phyloP scores from a whole-genome alignment of 306 rosid species.

The Lathyrus oleraceus region DNA sequence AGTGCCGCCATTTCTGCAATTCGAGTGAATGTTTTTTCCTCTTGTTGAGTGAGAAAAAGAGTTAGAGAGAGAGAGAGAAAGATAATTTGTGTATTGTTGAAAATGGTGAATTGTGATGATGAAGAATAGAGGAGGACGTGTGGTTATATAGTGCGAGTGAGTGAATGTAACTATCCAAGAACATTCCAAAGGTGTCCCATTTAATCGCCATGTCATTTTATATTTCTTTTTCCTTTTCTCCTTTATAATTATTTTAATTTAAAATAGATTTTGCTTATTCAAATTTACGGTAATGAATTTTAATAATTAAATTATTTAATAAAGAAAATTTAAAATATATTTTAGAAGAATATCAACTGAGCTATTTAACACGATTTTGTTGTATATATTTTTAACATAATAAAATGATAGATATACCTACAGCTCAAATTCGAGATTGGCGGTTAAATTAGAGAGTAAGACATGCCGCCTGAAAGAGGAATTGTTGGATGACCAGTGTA shows the following conservation, averaged over 20 bases:
- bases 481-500: not conserved
- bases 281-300: too few species aligned
- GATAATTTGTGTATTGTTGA: not conserved
- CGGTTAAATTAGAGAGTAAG: not conserved
- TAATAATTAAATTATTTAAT: too few species aligned
- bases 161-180: constrained; percentile 40
- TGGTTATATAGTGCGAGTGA: constrained; percentile 36
- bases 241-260: not conserved
- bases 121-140: constrained; percentile 34
- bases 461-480: constrained; percentile 1
- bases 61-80: not conserved
- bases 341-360: too few species aligned
- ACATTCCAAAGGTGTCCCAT: constrained; percentile 36
- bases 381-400: too few species aligned
- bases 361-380: too few species aligned
- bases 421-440: not conserved
- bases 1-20: constrained; percentile 68
- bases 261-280: not conserved
- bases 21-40: not conserved
- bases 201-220: constrained; percentile 30
- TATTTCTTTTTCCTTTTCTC: not conserved
- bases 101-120: constrained; percentile 38
- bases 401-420: too few species aligned
- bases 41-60: constrained; percentile 15
- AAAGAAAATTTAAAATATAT: too few species aligned